A percentile compares a stretch with the other conserved stretches of the same genome.
Conservation (phyloP, 2,329 filamentous ascomycete genomes). For the Diaporthe caulivora region DNA sequence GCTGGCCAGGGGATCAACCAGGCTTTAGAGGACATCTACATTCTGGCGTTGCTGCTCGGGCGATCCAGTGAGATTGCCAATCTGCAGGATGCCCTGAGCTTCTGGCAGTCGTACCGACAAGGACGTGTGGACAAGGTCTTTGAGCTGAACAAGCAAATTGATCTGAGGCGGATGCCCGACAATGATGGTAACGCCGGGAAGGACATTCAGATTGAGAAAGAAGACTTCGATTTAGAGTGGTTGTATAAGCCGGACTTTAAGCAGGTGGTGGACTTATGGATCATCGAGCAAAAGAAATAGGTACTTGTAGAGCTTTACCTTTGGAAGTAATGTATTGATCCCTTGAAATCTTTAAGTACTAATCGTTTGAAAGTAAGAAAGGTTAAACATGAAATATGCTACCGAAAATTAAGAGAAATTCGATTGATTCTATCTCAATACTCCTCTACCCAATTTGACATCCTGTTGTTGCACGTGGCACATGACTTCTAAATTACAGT, state of each 20-base stretch:
- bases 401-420: too few species aligned
- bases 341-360: too few species aligned
- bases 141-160: constrained; percentile 61
- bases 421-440: background rate
- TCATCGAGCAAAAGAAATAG: background rate
- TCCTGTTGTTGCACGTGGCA: background rate
- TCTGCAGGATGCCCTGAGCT: constrained; percentile 18
- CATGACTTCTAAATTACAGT: background rate
- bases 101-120: constrained; percentile 63
- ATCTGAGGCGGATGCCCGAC: constrained; percentile 59
- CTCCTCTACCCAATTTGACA: background rate
- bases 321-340: background rate
- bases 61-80: constrained; percentile 40
- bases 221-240: constrained; percentile 53
- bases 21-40: constrained; percentile 61
- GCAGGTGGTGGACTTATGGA: constrained; percentile 45
- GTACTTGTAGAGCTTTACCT: background rate
- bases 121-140: constrained; percentile 60
- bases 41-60: constrained; percentile 54
- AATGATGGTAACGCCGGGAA: constrained; percentile 44
- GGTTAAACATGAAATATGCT: too few species aligned
- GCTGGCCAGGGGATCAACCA: constrained; percentile 62
- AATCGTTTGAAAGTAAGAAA: too few species aligned
- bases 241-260: constrained; percentile 56
- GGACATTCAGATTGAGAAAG: constrained; percentile 1